phyloP scores from a whole-genome alignment of 306 rosid genomes.

The Malus fusca region DNA sequence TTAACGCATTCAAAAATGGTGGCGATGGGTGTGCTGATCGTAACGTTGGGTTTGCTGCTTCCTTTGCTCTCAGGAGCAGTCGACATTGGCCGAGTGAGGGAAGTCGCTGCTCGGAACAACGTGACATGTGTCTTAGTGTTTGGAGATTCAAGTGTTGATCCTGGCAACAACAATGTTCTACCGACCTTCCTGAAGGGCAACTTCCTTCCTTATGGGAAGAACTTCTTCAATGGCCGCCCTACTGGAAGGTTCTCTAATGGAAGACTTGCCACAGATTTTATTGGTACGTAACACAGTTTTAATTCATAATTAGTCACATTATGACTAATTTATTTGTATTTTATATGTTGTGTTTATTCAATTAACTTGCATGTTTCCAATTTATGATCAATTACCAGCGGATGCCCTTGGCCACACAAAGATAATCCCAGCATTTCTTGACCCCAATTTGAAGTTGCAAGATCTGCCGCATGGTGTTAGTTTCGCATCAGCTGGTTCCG shows the following conservation, averaged over 20 bases:
- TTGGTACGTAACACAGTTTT: slow-evolving; percentile 31
- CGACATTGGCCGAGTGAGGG: slow-evolving; percentile 6
- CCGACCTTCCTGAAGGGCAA: slow-evolving; percentile 51
- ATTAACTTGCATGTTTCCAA: background rate
- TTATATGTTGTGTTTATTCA: background rate
- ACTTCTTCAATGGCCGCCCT: slow-evolving; percentile 49
- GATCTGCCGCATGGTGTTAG: slow-evolving; percentile 66
- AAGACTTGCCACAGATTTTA: slow-evolving; percentile 64
- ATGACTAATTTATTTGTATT: background rate
- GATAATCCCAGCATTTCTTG: slow-evolving; percentile 59
- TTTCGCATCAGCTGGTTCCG: slow-evolving; percentile 80
- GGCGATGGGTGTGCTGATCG: background rate
- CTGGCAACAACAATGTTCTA: slow-evolving; percentile 70
- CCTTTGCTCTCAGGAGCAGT: slow-evolving; percentile 21
- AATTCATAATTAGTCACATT: background rate
- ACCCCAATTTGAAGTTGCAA: slow-evolving; percentile 35
- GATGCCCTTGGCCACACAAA: slow-evolving; percentile 53
- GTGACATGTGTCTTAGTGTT: slow-evolving; percentile 48
- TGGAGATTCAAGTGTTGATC: slow-evolving; percentile 80
- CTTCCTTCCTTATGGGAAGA: slow-evolving; percentile 64
- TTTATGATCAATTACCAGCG: slow-evolving; percentile 26
- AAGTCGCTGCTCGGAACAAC: slow-evolving; percentile 27
- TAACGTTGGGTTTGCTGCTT: slow-evolving; percentile 9
- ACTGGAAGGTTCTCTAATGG: slow-evolving; percentile 70
- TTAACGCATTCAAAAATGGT: background rate